Evolutionary conservation across 2,329 filamentous ascomycete species (phyloP), one percentile per base, ranked within the genome.

Genomic region (Harringtonia lauricola): DNA sequence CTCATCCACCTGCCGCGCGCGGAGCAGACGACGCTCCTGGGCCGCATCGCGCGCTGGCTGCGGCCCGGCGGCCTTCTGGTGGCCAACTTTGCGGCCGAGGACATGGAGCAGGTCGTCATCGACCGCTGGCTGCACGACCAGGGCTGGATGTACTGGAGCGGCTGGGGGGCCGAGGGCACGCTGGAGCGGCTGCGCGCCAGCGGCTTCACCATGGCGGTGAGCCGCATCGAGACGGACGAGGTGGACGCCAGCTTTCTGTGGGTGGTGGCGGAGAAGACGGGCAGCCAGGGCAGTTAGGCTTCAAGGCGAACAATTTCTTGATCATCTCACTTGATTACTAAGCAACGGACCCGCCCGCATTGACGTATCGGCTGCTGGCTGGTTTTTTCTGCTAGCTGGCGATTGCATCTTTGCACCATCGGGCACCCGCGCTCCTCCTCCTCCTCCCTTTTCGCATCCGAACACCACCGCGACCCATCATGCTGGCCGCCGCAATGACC

Each of bases 1-100:
- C 54, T 79, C 41, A 68, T 76, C 41, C 74, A 78, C 50, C 62
- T 79, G 6, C 71, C 72, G 2, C 62, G 64, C 7, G 56, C 57
- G 2, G 71, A 77, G 52, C 74, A 78, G 56, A 56, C 49, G 1
- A 55, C 55, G 19, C 60, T 77, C 44, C 50, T 78, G 19, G 31
- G 42, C n/a, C 61, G 64, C 31, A 64, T 75, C 18, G 50, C 47
- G 1, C 36, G 33, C 8, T 79, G 73, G 74, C 53, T 79, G 31
- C 68, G 64, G 49, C 67, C 68, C 0, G 71, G 70, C 0, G 74
- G 73, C 1, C 59, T 59, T 31, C 49, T 78, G 19, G 62, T 79
- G 22, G 64, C 61, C 8, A 74, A 70, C 50, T 68, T 76, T 46
- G 42, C 58, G 3, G 59, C 47, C 6, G 53, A 55, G 33, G 56